Evolutionary conservation across 805 yeast genomes (phyloP), one percentile per base, ranked within the genome.

Genomic region (Isabelozyma rhagii): DNA sequence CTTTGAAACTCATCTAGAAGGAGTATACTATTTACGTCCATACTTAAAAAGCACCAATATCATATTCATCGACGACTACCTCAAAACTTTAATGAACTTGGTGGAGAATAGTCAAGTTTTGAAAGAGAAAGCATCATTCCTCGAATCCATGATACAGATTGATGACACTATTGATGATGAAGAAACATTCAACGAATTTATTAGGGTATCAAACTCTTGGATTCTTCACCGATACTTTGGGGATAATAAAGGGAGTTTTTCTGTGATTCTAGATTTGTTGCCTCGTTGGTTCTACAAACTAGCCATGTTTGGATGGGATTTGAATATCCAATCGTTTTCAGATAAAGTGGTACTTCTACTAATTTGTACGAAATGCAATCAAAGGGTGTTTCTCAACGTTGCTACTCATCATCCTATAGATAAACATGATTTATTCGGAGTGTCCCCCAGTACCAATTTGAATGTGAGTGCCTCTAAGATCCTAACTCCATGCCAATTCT

Each of bases 231-330:
- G 64, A 18, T 67, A 61, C 49, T 69, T 59, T 50, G 53, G 55
- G 39, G 72, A 69, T 27, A 60, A 69, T 45, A 70, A 72, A 49
- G 78, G 72, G 47, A 73, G 73, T 46, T 56, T 61, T 21, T 49
- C 61, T 21, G 43, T 53, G 8, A 31, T 58, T 21, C 55, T 71
- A 7, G 60, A 59, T 8, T 44, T 48, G n/a, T 56, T 61, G 2
- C 75, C 75, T 8, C 31, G 39, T 0, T 69, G 73, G 73, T 50
- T 66, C 21, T 72, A 69, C 50, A 47, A 57, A n/a, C 46, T 72
- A n/a, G 71, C 76, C 5, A 53, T 64, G 25, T 51, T 63, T 46
- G 77, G 77, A 6, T 74, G 78, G 78, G 57, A 57, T 13, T 55
- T 74, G 41, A 52, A 66, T 31, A 61, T 67, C 6, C 75, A 69